phyloP scores from a whole-genome alignment of 1,284 basidiomycete species.

The Ceratobasidium papillatum region DNA sequence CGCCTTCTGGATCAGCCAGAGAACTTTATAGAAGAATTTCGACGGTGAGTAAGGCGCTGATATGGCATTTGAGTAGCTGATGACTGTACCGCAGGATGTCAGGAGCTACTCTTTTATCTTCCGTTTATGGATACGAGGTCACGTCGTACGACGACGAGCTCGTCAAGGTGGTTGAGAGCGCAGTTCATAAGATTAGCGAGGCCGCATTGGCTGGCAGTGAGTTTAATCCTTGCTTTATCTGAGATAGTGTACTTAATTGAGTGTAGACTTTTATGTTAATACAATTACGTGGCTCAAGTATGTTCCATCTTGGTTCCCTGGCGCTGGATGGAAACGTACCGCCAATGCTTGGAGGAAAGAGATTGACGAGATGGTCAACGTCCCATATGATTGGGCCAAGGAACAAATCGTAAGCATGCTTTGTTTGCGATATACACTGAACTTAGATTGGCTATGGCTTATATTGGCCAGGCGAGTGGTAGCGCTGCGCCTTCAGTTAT shows the following conservation, averaged over 20 bases:
- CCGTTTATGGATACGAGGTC: constrained; percentile 31
- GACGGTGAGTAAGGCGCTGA: not conserved
- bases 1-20: constrained; percentile 17
- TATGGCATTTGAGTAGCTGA: not conserved
- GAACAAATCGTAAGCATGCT: constrained; percentile 1
- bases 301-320: constrained; percentile 41
- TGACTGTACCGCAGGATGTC: not conserved
- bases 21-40: constrained; percentile 27
- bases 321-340: constrained; percentile 39
- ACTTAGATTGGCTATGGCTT: not conserved
- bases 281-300: constrained; percentile 32
- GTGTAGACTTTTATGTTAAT: constrained; percentile 24
- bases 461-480: constrained; percentile 6
- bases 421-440: not conserved
- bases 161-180: constrained; percentile 14
- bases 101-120: constrained; percentile 10
- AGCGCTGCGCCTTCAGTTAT: not conserved
- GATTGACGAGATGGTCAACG: constrained; percentile 12
- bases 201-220: constrained; percentile 26
- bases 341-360: constrained; percentile 34
- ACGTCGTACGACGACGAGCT: constrained; percentile 5
- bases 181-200: constrained; percentile 3
- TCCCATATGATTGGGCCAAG: constrained; percentile 31
- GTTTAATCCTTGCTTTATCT: not conserved
- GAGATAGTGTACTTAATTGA: not conserved